A percentile compares a stretch with the other conserved stretches of the same genome.
Evolutionary conservation across 139 green algal genomes (phyloP).

Genomic region (Micractinium conductrix): DNA sequence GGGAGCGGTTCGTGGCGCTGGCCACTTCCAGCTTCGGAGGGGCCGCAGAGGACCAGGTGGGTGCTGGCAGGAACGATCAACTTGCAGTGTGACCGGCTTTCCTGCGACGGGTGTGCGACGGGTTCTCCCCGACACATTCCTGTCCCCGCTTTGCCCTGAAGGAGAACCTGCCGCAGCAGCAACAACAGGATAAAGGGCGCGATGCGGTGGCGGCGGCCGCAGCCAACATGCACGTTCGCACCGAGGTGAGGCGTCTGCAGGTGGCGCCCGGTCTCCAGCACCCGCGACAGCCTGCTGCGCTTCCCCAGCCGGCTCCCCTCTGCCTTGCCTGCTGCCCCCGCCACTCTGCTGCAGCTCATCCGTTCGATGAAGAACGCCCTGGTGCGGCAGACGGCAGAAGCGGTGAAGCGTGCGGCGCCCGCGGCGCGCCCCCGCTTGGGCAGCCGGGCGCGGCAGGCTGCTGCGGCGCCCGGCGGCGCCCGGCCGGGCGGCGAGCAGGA

Average conservation of each 20-base stretch:
- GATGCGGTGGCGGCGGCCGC: not conserved
- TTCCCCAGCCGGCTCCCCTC: not conserved
- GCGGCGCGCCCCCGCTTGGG: not conserved
- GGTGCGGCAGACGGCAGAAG: constrained; percentile 27
- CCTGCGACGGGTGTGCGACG: too few species aligned
- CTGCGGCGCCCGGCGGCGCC: not conserved
- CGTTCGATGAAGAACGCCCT: constrained; percentile 25
- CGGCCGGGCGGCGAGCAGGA: not conserved
- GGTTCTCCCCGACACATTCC: too few species aligned
- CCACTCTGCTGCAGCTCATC: constrained; percentile 19
- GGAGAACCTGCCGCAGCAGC: not conserved
- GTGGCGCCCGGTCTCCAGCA: not conserved
- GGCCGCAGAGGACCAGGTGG: not conserved
- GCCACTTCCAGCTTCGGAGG: not conserved
- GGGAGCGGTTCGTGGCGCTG: not conserved
- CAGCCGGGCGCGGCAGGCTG: not conserved
- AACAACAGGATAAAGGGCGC: not conserved
- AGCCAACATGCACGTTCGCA: constrained; percentile 6
- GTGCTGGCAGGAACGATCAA: not conserved
- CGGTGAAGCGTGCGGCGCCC: constrained; percentile 1
- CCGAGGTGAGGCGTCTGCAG: not conserved
- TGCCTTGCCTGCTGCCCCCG: not conserved
- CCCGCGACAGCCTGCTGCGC: not conserved
- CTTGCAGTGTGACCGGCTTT: not conserved
- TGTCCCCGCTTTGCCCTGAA: too few species aligned